Percentiles rank a stretch among this genome's conserved stretches.
Conservation (phyloP, 208 protist genomes). For the Spongospora subterranea region DNA sequence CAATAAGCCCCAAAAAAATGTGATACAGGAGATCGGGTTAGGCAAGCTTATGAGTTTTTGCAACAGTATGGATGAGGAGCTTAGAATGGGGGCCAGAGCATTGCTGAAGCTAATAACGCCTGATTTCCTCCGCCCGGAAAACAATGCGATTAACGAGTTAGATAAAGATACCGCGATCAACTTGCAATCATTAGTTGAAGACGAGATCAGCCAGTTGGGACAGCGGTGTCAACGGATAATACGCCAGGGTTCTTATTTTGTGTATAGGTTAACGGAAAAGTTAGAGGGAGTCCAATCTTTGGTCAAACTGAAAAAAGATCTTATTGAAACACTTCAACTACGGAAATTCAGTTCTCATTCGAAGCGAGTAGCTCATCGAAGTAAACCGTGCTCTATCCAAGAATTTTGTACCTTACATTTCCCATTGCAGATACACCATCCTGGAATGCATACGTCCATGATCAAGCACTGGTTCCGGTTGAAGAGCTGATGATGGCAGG, state of each 20-base stretch:
- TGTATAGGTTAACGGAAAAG: not conserved
- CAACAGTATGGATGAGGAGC: not conserved
- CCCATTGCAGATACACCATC: not conserved
- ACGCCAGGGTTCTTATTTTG: not conserved
- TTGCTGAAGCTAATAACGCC: not conserved
- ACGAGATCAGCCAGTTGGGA: not conserved
- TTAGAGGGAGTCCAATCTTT: not conserved
- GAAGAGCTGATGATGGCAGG: conserved; percentile 1
- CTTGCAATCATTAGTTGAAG: not conserved
- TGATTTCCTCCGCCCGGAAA: not conserved
- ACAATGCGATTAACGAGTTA: not conserved
- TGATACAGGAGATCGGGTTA: not conserved
- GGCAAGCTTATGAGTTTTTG: not conserved
- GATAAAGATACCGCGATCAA: not conserved
- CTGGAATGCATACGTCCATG: not conserved
- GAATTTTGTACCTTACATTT: too few relatives aligned
- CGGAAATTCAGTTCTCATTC: not conserved
- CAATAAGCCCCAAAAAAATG: not conserved
- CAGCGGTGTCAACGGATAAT: not conserved
- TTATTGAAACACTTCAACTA: not conserved
- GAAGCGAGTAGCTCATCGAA: not conserved
- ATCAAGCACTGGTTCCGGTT: not conserved
- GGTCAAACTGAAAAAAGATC: not conserved
- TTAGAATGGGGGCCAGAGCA: not conserved
- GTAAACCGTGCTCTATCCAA: not conserved